These are phyloP conservation scores for Lentinula sp. DNA, from an alignment of 768 basidiomycete species.

Conservation along the genomic window DNA sequence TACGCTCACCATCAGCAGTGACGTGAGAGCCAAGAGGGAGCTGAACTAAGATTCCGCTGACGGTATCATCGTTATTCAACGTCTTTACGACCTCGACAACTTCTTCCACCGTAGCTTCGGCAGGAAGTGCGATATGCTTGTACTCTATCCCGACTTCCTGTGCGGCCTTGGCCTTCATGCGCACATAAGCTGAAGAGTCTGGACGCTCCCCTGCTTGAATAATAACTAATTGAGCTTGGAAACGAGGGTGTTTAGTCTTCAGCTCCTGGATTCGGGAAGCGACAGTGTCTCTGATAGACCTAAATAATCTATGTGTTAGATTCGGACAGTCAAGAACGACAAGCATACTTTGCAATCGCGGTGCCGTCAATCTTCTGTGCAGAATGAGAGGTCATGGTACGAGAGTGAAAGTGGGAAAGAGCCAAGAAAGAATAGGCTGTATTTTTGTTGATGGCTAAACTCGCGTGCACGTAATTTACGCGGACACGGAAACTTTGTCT, in stretches of 20 bases:
- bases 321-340: neutral
- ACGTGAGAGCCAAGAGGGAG: slow-evolving; percentile 87
- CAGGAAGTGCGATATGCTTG: slow-evolving; percentile 72
- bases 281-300: slow-evolving; percentile 76
- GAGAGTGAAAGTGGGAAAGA: slow-evolving; percentile 10
- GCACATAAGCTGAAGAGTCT: slow-evolving; percentile 89
- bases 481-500: neutral
- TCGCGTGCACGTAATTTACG: slow-evolving; percentile 6
- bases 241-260: slow-evolving; percentile 72
- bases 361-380: slow-evolving; percentile 74
- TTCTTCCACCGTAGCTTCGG: slow-evolving; percentile 63
- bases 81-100: slow-evolving; percentile 72
- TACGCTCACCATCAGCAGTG: slow-evolving; percentile 74
- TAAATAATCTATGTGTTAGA: slow-evolving; percentile 23
- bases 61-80: slow-evolving; percentile 74
- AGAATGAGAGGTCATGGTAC: slow-evolving; percentile 29
- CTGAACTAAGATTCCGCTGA: slow-evolving; percentile 93
- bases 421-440: neutral
- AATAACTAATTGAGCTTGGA: slow-evolving; percentile 86
- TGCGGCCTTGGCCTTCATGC: slow-evolving; percentile 96
- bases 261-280: slow-evolving; percentile 60
- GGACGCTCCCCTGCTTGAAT: slow-evolving; percentile 91
- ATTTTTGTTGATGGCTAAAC: slow-evolving; percentile 1
- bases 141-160: slow-evolving; percentile 89
- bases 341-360: slow-evolving; percentile 71